These are phyloP conservation scores for Rubroboletus pulcherrimus DNA, from an alignment of 768 basidiomycete species.

Conservation along the genomic window DNA sequence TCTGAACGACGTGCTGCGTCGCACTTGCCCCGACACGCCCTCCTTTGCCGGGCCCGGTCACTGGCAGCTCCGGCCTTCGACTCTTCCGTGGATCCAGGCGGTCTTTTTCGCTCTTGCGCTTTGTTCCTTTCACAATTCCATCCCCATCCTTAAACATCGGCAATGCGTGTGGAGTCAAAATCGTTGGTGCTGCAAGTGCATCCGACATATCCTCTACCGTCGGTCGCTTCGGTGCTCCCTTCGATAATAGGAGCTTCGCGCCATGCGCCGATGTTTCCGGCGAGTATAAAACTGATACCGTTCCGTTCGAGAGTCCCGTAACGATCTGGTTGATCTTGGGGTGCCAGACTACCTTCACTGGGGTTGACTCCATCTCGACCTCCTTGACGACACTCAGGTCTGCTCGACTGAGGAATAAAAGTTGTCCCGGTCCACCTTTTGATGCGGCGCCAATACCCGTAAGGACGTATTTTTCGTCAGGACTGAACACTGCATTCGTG, in stretches of 20 bases:
- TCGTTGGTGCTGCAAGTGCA: constrained; percentile 79
- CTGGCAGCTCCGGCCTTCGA: constrained; percentile 85
- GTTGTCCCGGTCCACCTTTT: constrained; percentile 64
- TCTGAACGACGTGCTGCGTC: constrained; percentile 95
- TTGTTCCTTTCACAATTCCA: constrained; percentile 64
- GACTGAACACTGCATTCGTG: constrained; percentile 94
- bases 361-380: constrained; percentile 68
- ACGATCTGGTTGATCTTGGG: constrained; percentile 96
- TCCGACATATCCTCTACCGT: constrained; percentile 88
- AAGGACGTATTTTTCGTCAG: constrained; percentile 85
- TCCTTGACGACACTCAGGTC: constrained; percentile 65
- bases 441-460: constrained; percentile 73
- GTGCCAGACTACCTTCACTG: constrained; percentile 93
- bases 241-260: constrained; percentile 82
- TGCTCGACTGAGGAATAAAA: constrained; percentile 72
- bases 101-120: constrained; percentile 89
- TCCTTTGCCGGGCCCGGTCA: constrained; percentile 89
- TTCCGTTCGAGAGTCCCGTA: constrained; percentile 81
- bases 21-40: constrained; percentile 96
- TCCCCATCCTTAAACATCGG: constrained; percentile 88
- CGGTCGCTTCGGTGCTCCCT: constrained; percentile 78
- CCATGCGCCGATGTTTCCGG: constrained; percentile 87
- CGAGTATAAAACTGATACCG: constrained; percentile 89
- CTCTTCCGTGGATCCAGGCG: constrained; percentile 88
- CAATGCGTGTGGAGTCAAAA: constrained; percentile 87